Percentiles rank a stretch among this genome's conserved stretches.
Conservation (phyloP, 176 grass and related monocot genomes). For the Musa beccarii region DNA sequence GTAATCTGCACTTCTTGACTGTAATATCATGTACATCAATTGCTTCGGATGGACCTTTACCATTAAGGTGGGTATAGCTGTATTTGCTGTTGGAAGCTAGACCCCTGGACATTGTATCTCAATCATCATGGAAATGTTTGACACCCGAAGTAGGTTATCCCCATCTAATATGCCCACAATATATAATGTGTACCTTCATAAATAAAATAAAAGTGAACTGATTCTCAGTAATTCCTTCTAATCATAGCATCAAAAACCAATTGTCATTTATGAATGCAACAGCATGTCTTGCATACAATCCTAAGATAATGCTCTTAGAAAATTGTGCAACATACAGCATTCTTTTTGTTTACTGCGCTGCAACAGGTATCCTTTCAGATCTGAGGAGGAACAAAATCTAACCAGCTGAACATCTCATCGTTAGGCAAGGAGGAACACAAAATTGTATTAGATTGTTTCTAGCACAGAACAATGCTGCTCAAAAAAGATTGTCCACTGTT, state of each 20-base stretch:
- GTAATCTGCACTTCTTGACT: conserved; percentile 32
- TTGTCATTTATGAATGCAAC: neutral
- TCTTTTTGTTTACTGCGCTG: neutral
- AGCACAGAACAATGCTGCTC: neutral
- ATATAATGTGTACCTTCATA: too few species aligned
- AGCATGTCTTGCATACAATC: neutral
- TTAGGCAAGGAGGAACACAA: neutral
- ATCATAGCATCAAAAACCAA: neutral
- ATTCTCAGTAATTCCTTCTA: neutral
- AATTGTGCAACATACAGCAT: too few species aligned
- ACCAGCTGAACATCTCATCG: neutral
- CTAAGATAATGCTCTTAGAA: neutral
- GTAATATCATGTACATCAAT: conserved; percentile 56
- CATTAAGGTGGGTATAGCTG: conserved; percentile 22
- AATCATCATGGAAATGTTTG: too few species aligned
- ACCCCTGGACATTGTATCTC: neutral
- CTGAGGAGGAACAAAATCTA: conserved; percentile 7
- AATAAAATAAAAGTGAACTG: too few species aligned
- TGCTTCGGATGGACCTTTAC: conserved; percentile 16
- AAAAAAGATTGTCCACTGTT: neutral
- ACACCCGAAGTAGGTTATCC: too few species aligned
- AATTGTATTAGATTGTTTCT: neutral
- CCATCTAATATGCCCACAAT: too few species aligned
- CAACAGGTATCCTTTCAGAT: conserved; percentile 6
- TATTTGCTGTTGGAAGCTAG: conserved; percentile 13